A percentile compares a stretch with the other conserved stretches of the same genome.
Evolutionary conservation across 169 alveolate genomes (phyloP).

Genomic region (Plasmodium knowlesi): DNA sequence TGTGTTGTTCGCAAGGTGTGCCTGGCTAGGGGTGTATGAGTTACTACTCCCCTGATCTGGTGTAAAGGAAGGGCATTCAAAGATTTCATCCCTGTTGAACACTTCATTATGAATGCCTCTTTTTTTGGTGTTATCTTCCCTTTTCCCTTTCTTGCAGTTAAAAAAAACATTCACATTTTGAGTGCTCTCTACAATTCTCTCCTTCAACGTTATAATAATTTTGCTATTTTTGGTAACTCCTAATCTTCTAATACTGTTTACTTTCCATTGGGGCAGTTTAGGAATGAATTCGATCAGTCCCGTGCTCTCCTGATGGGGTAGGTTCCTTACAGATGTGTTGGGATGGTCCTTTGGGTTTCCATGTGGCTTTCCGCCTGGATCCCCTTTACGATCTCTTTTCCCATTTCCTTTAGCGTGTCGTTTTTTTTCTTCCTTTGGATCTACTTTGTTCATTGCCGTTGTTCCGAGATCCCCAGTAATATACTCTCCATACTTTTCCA

Average conservation of each 20-base stretch:
- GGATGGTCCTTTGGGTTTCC: background rate
- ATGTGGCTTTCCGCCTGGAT: background rate
- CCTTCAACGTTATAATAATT: slow-evolving; percentile 17
- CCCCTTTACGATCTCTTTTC: background rate
- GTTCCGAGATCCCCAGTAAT: background rate
- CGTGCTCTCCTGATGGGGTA: background rate
- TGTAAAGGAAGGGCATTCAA: background rate
- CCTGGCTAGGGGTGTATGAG: background rate
- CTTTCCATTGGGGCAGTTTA: slow-evolving; percentile 67
- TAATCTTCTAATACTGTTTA: slow-evolving; percentile 51
- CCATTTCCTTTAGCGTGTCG: background rate
- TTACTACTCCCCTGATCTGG: background rate
- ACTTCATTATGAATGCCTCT: background rate
- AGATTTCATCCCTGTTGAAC: background rate
- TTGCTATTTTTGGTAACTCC: slow-evolving; percentile 49
- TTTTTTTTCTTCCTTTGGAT: background rate
- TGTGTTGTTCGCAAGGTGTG: background rate
- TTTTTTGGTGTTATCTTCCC: background rate
- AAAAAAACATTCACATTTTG: slow-evolving; percentile 29
- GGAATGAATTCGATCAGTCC: slow-evolving; percentile 69
- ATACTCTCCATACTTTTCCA: background rate
- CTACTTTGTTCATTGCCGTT: background rate
- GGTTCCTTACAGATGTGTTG: background rate
- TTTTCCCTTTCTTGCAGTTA: background rate
- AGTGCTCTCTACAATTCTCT: slow-evolving; percentile 2